Base-by-base conservation (phyloP, 805 yeast genomes). In the Candida ponderosae region DNA sequence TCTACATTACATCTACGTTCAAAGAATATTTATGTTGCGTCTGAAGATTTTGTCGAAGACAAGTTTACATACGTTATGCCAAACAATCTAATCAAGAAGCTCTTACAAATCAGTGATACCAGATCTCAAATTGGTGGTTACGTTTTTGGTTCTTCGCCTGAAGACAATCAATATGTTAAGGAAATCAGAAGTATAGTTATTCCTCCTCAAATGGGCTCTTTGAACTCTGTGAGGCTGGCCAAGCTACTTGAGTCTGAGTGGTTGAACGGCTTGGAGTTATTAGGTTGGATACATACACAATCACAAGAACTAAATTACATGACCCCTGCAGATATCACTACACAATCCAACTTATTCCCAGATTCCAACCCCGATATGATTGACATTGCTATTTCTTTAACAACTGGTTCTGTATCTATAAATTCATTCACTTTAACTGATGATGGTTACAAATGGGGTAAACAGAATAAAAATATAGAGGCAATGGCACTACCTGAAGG, bases 221-320 rank as follows among this genome's bases (percentile, higher is more conserved):
- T 71, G 21, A 77, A 74, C 41, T 62, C 74, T 4, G 77, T 88
- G 13, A 33, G 35, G 4, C 30, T 53, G 34, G 39, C 49, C 17
- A 46, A 44, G 30, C 11, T 44, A 3, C 78, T 82, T 46, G 67
- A 87, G 39, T 78, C 90, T 5, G 60, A 62, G 17, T 63, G 62
- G 33, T 48, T 72, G 10, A 65, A 68, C n/a, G 82, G 74, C 2
- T 56, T 86, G 27, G 89, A 87, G 50, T 73, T 93, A 5, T 58
- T 93, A 15, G 98, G 98, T 1, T 85, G 96, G 95, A 72, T 93
- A n/a, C 97, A 90, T 54, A 85, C 97, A 0, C 87, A 81, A 55
- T 69, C 81, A 1, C 74, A 73, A 16, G 95, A 84, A 29, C 45
- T 70, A 6, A 72, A 73, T 34, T 65, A 68, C 36, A 70, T 89